Evolutionary conservation across 192 early-diverging fungal species (phyloP), one percentile per base, ranked within the genome.

Genomic region (Coemansia sp.): DNA sequence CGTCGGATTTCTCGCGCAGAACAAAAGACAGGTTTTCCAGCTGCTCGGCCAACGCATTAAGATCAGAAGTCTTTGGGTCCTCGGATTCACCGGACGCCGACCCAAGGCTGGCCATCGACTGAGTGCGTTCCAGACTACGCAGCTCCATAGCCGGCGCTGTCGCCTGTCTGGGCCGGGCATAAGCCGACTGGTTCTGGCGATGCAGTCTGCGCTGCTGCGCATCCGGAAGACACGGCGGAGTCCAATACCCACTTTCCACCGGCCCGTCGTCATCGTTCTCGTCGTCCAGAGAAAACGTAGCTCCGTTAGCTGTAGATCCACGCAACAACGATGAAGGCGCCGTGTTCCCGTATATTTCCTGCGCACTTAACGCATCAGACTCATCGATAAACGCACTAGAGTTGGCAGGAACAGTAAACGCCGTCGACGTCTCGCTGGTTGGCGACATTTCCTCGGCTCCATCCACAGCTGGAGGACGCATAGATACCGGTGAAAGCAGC

Each of bases 1-100:
- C 69, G 31, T 80, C 77, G 56, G 77, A 80, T 62, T 80, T 73
- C 25, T 70, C 73, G 20, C 77, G 77, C 56, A 80, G 49, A 64
- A 74, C 70, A 30, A 57, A 54, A 25, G 77, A 72, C 56, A 80
- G 68, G 51, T 57, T 69, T 50, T 80, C 77, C 45, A 80, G 69
- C 60, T 80, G 77, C 40, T 80, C 77, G 0, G 77, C 77, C 40
- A 80, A 55, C 28, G 66, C 60, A 56, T 74, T 80, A 25, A 80
- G 72, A 57, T 80, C 77, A 4, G 77, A 72, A 14, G 77, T 72
- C 36, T 64, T 67, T 4, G 62, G 67, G 31, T 79, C 72, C 51
- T 80, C 77, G 1, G 65, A 38, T 11, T 77, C 75, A 54, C 69
- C 71, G 7, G 63, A 64, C 0, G 45, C 38, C 38, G 58, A 60